A percentile compares a stretch with the other conserved stretches of the same genome.
These are phyloP conservation scores for Lasiosphaeria hispida DNA, from an alignment of 495 filamentous ascomycete genomes.

Conservation along the genomic window DNA sequence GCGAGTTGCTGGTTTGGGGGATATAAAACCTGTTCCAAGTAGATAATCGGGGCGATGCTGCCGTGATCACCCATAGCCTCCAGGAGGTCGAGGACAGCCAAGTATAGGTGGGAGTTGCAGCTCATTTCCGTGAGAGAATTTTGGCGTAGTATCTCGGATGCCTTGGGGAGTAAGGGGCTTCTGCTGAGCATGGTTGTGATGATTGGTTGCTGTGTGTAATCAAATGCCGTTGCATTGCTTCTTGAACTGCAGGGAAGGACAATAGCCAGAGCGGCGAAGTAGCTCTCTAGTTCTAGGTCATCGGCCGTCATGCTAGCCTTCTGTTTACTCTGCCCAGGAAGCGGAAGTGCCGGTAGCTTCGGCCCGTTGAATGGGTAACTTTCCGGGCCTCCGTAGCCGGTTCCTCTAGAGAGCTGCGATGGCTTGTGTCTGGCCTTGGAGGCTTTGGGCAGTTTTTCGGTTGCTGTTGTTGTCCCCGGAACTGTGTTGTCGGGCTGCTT, in stretches of 20 bases:
- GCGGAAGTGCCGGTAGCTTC: too few relatives aligned
- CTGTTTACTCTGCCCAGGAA: not conserved
- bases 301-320: not conserved
- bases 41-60: constrained; percentile 15
- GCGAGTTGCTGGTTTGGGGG: constrained; percentile 18
- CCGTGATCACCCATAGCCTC: constrained; percentile 21
- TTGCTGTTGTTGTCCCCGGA: constrained; percentile 7
- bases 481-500: not conserved
- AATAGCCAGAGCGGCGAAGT: constrained; percentile 20
- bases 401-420: constrained; percentile 23
- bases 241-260: constrained; percentile 12
- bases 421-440: not conserved
- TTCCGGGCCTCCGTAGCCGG: constrained; percentile 21
- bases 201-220: constrained; percentile 14
- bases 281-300: not conserved
- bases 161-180: constrained; percentile 33
- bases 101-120: constrained; percentile 12
- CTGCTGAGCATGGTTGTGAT: constrained; percentile 28
- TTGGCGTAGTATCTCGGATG: constrained; percentile 28
- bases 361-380: not conserved
- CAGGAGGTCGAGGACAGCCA: constrained; percentile 31
- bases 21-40: constrained; percentile 22
- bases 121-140: constrained; percentile 32
- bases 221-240: constrained; percentile 4
- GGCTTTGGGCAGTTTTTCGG: not conserved